Percentiles rank a stretch among this genome's conserved stretches.
Conservation (phyloP, 495 filamentous ascomycete species). For the Beverwykella pulmonaria region DNA sequence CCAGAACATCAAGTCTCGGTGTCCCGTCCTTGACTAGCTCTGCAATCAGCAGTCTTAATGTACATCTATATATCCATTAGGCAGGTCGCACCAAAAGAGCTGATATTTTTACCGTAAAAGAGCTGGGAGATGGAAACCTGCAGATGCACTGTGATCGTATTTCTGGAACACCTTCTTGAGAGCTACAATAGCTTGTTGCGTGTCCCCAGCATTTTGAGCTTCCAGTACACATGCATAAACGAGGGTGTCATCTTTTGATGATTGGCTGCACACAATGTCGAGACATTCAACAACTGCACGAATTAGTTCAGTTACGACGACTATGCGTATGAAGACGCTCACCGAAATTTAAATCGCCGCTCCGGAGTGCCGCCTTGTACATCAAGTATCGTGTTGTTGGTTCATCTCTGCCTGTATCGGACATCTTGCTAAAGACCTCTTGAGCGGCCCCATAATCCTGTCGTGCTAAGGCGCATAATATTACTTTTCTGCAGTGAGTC, state of each 20-base stretch:
- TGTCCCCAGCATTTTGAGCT: constrained; percentile 67
- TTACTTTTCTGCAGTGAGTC: constrained; percentile 61
- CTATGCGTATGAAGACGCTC: constrained; percentile 15
- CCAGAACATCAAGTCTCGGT: constrained; percentile 5
- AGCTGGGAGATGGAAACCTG: constrained; percentile 65
- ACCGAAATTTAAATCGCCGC: constrained; percentile 59
- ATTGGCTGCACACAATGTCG: constrained; percentile 52
- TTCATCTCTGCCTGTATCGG: constrained; percentile 57
- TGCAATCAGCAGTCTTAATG: constrained; percentile 61
- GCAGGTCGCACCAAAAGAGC: not conserved
- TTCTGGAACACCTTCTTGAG: constrained; percentile 63
- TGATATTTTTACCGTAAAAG: constrained; percentile 57
- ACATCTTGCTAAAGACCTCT: constrained; percentile 63
- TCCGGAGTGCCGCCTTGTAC: constrained; percentile 71
- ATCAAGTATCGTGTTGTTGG: constrained; percentile 70
- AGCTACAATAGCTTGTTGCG: constrained; percentile 57
- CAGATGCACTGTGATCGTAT: constrained; percentile 53
- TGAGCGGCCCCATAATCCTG: constrained; percentile 57
- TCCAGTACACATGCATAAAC: constrained; percentile 78
- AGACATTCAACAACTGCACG: constrained; percentile 58
- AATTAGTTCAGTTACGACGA: constrained; percentile 16
- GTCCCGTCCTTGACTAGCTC: constrained; percentile 48
- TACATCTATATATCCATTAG: constrained; percentile 44
- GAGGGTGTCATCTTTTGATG: constrained; percentile 58
- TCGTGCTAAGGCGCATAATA: constrained; percentile 64